Evolutionary conservation across 495 filamentous ascomycete genomes (phyloP).

Genomic region (Glutinoglossum americanum): DNA sequence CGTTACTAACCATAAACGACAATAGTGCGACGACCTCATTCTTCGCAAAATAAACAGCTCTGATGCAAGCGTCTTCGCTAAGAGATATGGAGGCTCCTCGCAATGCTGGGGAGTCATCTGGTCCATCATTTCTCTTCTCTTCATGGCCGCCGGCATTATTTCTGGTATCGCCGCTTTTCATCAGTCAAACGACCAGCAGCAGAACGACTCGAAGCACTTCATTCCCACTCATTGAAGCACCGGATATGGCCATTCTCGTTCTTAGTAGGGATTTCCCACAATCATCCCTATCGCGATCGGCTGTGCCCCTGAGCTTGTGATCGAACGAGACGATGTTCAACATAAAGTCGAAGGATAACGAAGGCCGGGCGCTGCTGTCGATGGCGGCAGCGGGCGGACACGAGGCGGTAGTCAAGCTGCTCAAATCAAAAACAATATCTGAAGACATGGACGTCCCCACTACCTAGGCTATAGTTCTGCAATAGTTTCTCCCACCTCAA

Average conservation of each 20-base stretch:
- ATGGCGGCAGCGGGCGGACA: not conserved
- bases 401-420: not conserved
- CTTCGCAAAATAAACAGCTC: conserved; percentile 61
- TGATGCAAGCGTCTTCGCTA: conserved; percentile 61
- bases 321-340: not conserved
- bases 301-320: not conserved
- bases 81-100: conserved; percentile 55
- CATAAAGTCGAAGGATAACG: not conserved
- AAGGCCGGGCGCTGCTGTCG: not conserved
- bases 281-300: not conserved
- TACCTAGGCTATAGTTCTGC: not conserved
- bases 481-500: not conserved
- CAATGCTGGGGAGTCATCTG: conserved; percentile 69
- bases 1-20: not conserved
- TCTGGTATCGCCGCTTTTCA: conserved; percentile 57
- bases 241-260: not conserved
- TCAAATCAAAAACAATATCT: not conserved
- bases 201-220: conserved; percentile 45
- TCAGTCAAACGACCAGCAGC: conserved; percentile 40
- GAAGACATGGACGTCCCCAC: not conserved
- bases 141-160: conserved; percentile 51
- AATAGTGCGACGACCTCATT: conserved; percentile 60
- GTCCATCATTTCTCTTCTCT: conserved; percentile 44
- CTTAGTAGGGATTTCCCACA: not conserved
- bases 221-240: conserved; percentile 25